Percentiles rank a stretch among this genome's conserved stretches.
These are phyloP conservation scores for Platanus orientalis DNA, from an alignment of 164 flowering plant species.

Conservation along the genomic window DNA sequence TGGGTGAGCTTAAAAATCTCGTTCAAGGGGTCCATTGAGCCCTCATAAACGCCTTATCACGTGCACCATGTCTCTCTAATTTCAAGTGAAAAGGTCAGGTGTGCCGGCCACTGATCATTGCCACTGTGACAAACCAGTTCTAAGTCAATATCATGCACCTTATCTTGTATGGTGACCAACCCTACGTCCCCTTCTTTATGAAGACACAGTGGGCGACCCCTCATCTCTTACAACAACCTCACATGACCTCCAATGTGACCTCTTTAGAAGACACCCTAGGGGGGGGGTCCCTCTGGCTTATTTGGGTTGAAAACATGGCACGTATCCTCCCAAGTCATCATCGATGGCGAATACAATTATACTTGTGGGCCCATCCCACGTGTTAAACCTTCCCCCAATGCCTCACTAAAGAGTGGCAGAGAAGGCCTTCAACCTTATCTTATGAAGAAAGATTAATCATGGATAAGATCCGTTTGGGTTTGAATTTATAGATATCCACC, in stretches of 20 bases:
- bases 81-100: constrained; percentile 14
- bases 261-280: not conserved
- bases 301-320: constrained; percentile 9
- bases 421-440: constrained; percentile 23
- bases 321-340: not conserved
- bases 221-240: constrained; percentile 1
- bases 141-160: constrained; percentile 20
- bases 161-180: constrained; percentile 21
- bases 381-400: constrained; percentile 24
- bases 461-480: constrained; percentile 22
- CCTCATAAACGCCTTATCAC: constrained; percentile 20
- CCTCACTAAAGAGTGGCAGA: constrained; percentile 25
- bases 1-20: not conserved
- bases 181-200: constrained; percentile 13
- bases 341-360: constrained; percentile 4
- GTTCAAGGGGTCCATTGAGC: constrained; percentile 10
- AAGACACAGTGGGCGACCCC: not conserved
- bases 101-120: constrained; percentile 36
- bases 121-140: constrained; percentile 18
- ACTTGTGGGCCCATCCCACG: constrained; percentile 18
- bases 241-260: constrained; percentile 6
- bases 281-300: not conserved
- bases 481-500: constrained; percentile 5
- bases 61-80: constrained; percentile 11
- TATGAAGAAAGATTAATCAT: constrained; percentile 6